Evolutionary conservation across 2,329 filamentous ascomycete genomes (phyloP), one percentile per base, ranked within the genome.

Genomic region (Ophiostoma novo-ulmi): DNA sequence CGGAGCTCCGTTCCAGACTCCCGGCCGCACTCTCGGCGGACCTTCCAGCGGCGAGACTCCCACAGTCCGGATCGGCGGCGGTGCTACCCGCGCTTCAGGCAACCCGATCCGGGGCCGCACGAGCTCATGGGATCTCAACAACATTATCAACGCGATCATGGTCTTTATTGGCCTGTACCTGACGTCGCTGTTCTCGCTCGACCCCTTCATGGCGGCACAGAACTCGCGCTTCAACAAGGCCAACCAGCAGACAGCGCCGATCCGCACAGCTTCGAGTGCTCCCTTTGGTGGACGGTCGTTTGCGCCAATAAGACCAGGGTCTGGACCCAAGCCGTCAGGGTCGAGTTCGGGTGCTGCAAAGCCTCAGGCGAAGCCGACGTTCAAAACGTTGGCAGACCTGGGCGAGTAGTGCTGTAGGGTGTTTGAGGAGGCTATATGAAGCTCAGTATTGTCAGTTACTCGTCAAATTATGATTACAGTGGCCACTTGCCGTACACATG

Each of bases 131-230:
- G 75, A 82, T 70, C 74, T 84, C 10, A 81, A 82, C 71, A 77
- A 78, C 69, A 74, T 88, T 31, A 70, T 88, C 68, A 83, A 85
- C 75, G 76, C 81, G 0, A 74, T 89, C 8, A 75, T 88, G 65
- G 79, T 81, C 6, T 87, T 89, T 72, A 80, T 89, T 65, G 88
- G 87, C 17, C 78, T 90, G 4, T 90, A 90, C 76, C 78, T 90
- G 63, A 81, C 82, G 8, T 88, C 86, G 4, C 78, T 90, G n/a
- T 83, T 90, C 36, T 35, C 63, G 83, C 82, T 89, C 70, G 88
- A 90, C 76, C 84, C 86, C 0, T 88, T 88, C 78, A 85, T 85
- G 75, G 82, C 87, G 3, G 88, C 87, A 2, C 84, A 88, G 78
- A 82, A 81, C 65, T 89, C 87, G 26, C 79, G 79, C 20, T 90